Percentiles rank a stretch among this genome's conserved stretches.
Evolutionary conservation across 2,329 filamentous ascomycete species (phyloP).

Genomic region (Fusarium pseudograminearum): DNA sequence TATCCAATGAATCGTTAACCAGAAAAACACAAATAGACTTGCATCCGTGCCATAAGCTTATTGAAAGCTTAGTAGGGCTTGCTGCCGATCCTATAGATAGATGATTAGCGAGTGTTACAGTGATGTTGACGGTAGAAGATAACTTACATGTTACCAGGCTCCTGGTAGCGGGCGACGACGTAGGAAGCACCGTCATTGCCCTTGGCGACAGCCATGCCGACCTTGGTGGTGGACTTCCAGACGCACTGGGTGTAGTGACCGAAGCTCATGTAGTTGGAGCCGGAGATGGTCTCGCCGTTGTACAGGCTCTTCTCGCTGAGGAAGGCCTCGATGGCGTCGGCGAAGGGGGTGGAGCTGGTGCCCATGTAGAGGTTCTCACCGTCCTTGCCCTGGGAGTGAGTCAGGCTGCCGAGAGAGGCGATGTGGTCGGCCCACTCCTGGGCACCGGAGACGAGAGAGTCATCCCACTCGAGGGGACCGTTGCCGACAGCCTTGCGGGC

Average conservation of each 20-base stretch:
- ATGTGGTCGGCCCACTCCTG: constrained; percentile 44
- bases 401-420: constrained; percentile 33
- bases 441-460: constrained; percentile 38
- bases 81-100: constrained; percentile 34
- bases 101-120: constrained; percentile 24
- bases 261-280: constrained; percentile 40
- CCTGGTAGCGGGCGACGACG: constrained; percentile 44
- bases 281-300: constrained; percentile 36
- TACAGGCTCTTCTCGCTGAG: constrained; percentile 44
- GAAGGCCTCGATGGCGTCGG: constrained; percentile 39
- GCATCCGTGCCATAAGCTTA: neutral
- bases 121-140: too few relatives aligned
- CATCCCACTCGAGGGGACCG: constrained; percentile 38
- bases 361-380: constrained; percentile 47
- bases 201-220: constrained; percentile 42
- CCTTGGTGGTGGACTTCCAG: constrained; percentile 45
- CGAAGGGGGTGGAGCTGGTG: constrained; percentile 24
- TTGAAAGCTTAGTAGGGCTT: constrained; percentile 36
- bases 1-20: constrained; percentile 28
- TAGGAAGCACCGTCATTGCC: constrained; percentile 34
- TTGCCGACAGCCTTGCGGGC: constrained; percentile 42
- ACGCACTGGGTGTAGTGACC: constrained; percentile 47
- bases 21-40: constrained; percentile 6
- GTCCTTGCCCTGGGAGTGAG: constrained; percentile 36
- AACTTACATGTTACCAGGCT: constrained; percentile 46